These are phyloP conservation scores for Saprolegnia parasitica DNA, from an alignment of 352 stramenopile species.

Conservation along the genomic window DNA sequence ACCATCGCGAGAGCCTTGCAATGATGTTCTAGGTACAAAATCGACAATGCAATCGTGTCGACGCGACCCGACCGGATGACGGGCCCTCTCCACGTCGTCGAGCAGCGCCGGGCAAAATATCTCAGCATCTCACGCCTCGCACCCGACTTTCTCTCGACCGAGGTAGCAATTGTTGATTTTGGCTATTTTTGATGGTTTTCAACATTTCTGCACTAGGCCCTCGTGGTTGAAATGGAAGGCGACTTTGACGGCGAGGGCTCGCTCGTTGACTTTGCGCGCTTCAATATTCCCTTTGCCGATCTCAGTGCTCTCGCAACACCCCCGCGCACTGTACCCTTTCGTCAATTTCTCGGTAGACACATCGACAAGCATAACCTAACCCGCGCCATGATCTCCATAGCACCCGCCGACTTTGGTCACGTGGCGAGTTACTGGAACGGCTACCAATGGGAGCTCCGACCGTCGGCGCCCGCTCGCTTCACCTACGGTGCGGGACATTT, in stretches of 20 bases:
- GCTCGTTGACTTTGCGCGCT: slow-evolving; percentile 44
- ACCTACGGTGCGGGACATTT: slow-evolving; percentile 45
- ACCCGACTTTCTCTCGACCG: slow-evolving; percentile 83
- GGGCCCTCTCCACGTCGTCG: slow-evolving; percentile 79
- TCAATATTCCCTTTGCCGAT: slow-evolving; percentile 4
- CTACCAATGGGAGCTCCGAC: slow-evolving; percentile 65
- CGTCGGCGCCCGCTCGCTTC: slow-evolving; percentile 54
- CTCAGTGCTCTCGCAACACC: neutral
- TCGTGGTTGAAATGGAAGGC: slow-evolving; percentile 67
- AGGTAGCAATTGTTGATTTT: slow-evolving; percentile 35
- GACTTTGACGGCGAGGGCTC: slow-evolving; percentile 72
- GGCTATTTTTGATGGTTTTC: neutral
- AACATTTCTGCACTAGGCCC: neutral
- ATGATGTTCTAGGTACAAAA: slow-evolving; percentile 39
- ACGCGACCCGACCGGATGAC: slow-evolving; percentile 91
- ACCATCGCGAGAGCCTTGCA: neutral
- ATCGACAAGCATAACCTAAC: neutral
- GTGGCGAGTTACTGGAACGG: slow-evolving; percentile 79
- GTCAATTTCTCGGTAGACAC: slow-evolving; percentile 22
- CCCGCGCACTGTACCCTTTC: slow-evolving; percentile 7
- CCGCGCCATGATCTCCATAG: neutral
- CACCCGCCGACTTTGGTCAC: slow-evolving; percentile 22
- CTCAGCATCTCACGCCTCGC: slow-evolving; percentile 89
- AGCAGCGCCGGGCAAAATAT: slow-evolving; percentile 91
- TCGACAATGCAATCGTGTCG: slow-evolving; percentile 91